Conservation (phyloP, 176 grass and related monocot species). For the Carex scoparia region DNA sequence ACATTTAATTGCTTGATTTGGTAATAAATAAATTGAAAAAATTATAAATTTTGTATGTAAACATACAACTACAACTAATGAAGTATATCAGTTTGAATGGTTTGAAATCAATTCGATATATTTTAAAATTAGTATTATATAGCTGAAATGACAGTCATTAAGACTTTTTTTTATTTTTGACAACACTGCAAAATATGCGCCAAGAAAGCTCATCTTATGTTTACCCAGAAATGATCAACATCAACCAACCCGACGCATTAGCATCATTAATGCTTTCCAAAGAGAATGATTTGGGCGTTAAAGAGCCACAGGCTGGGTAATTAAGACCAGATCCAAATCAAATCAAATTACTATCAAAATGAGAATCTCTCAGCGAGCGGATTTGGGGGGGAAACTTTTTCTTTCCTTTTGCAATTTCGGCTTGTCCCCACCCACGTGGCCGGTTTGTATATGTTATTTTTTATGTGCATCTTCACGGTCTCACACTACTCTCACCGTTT, state of each 20-base stretch:
- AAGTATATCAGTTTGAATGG: too few relatives aligned
- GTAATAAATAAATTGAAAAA: too few relatives aligned
- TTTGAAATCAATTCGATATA: too few relatives aligned
- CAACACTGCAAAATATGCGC: too few relatives aligned
- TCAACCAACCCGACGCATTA: neutral
- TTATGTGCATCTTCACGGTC: neutral
- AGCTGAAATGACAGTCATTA: too few relatives aligned
- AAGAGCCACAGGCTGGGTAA: neutral
- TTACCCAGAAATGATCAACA: neutral
- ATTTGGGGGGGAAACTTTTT: constrained; percentile 16
- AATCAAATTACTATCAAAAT: neutral
- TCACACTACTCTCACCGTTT: too few relatives aligned
- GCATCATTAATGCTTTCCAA: neutral
- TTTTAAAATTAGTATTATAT: too few relatives aligned
- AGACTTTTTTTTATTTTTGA: too few relatives aligned
- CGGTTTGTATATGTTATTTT: neutral
- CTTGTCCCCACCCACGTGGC: neutral
- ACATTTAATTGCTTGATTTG: too few relatives aligned
- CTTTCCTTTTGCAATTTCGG: constrained; percentile 7
- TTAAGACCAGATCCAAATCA: constrained; percentile 8
- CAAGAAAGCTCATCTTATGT: too few relatives aligned
- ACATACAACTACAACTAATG: too few relatives aligned
- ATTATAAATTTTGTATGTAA: too few relatives aligned
- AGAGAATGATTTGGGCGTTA: neutral
- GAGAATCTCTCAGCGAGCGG: neutral